A percentile compares a stretch with the other conserved stretches of the same genome.
Conservation (phyloP, 2,329 filamentous ascomycete genomes). For the Cladosporium velox region DNA sequence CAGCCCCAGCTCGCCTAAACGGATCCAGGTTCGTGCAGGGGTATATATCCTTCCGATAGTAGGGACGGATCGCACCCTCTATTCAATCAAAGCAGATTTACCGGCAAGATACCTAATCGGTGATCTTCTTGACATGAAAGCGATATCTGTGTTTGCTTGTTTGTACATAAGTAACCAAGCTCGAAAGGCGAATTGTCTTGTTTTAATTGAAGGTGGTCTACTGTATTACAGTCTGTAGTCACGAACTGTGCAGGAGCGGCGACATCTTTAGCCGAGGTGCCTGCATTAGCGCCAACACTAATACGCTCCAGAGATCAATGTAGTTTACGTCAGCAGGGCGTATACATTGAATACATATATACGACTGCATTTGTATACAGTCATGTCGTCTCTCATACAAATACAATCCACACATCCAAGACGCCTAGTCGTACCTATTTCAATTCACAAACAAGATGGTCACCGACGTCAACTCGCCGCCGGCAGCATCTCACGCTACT, state of each 20-base stretch:
- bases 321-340: slow-evolving; percentile 13
- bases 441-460: not conserved
- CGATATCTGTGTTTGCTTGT: not conserved
- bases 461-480: not conserved
- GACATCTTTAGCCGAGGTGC: not conserved
- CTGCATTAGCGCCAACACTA: slow-evolving; percentile 1
- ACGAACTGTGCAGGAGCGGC: not conserved
- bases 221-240: not conserved
- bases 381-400: not conserved
- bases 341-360: not conserved
- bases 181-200: not conserved
- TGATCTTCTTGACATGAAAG: not conserved
- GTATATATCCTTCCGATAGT: not conserved
- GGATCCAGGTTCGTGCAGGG: not conserved
- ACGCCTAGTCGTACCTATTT: no score
- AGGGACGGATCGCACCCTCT: not conserved
- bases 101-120: not conserved
- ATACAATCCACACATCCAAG: not conserved
- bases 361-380: not conserved
- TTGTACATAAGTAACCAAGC: not conserved
- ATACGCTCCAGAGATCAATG: not conserved
- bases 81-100: not conserved
- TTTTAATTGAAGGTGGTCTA: not conserved
- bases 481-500: not conserved
- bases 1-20: not conserved